Base-by-base conservation (phyloP, 768 basidiomycete species). In the Suillus plorans region DNA sequence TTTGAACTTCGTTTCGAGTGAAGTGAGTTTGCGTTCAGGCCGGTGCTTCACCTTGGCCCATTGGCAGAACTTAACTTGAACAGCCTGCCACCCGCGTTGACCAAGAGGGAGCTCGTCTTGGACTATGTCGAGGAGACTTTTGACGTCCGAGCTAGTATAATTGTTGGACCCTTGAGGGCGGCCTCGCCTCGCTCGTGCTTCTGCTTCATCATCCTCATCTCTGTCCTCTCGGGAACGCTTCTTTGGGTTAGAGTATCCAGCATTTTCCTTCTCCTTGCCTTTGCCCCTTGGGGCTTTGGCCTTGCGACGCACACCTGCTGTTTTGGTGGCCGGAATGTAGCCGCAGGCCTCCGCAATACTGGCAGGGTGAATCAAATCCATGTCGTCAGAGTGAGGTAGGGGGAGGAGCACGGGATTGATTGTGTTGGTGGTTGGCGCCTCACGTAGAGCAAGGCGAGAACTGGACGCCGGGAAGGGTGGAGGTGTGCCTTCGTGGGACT, bases 1-100 rank as follows among this genome's bases (percentile, higher is more conserved):
- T 60, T 73, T 74, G 60, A 61, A 75, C 64, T 72, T 73, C 5
- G 65, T 71, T 60, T 72, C 68, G 25, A 75, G 67, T n/a, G 45
- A 45, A 45, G 45, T 39, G 1, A 39, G 7, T 25, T 47, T 53
- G 6, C 3, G 5, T 20, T n/a, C 36, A 9, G 56, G 55, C 18
- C 14, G n/a, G 8, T 34, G 55, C 25, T 55, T 34, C 34, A 36
- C 50, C 13, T 31, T 44, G 47, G 63, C 63, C 63, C 44, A 63
- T 44, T 63, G 56, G 22, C 50, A 50, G 31, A 49, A 63, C 44
- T 58, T 31, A 5, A 22, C 4, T 12, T 42, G 18, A 12, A 63
- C 56, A 2, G 20, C 14, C 39, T 63, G 63, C 63, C 63, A 63
- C 4, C 63, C 45, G 5, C 28, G 18, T 18, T 63, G 56, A 16